Conservation (phyloP, 1,139 yeast species). For the Sugiyamaella pinicola region DNA sequence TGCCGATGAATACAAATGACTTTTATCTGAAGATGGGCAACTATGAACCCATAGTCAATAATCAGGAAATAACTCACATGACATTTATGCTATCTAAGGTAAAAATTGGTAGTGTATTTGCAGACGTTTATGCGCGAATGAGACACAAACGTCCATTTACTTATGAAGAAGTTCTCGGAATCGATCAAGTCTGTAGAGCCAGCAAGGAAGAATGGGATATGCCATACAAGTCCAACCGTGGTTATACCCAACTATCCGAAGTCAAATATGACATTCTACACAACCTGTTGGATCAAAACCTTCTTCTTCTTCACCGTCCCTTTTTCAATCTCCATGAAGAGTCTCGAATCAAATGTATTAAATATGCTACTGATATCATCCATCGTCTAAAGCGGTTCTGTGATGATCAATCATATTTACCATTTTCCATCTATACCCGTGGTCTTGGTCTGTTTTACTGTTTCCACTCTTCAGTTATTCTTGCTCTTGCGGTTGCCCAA, state of each 20-base stretch:
- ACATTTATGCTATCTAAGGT: slow-evolving; percentile 23
- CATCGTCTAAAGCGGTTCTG: slow-evolving; percentile 16
- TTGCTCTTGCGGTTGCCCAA: slow-evolving; percentile 23
- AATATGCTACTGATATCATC: slow-evolving; percentile 16
- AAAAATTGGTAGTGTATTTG: slow-evolving; percentile 18
- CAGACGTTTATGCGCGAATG: slow-evolving; percentile 20
- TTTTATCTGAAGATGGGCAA: slow-evolving; percentile 14
- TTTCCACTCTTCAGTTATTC: slow-evolving; percentile 22
- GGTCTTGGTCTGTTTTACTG: slow-evolving; percentile 24
- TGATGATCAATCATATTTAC: slow-evolving; percentile 10
- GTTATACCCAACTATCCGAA: slow-evolving; percentile 10
- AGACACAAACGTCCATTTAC: slow-evolving; percentile 18
- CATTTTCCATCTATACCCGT: slow-evolving; percentile 19
- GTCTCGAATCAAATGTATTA: slow-evolving; percentile 21
- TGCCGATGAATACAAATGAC: slow-evolving; percentile 24
- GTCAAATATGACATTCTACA: slow-evolving; percentile 22
- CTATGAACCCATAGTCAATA: slow-evolving; percentile 15
- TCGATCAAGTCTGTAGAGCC: slow-evolving; percentile 14
- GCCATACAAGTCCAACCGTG: slow-evolving; percentile 19
- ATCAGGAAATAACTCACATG: slow-evolving; percentile 19
- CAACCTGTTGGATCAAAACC: slow-evolving; percentile 20
- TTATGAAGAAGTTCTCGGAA: slow-evolving; percentile 22
- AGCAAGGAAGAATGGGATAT: slow-evolving; percentile 21
- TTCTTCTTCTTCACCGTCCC: slow-evolving; percentile 23
- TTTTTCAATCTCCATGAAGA: slow-evolving; percentile 22